Evolutionary conservation across 208 protist species (phyloP).

Genomic region (Crithidia expoeki): DNA sequence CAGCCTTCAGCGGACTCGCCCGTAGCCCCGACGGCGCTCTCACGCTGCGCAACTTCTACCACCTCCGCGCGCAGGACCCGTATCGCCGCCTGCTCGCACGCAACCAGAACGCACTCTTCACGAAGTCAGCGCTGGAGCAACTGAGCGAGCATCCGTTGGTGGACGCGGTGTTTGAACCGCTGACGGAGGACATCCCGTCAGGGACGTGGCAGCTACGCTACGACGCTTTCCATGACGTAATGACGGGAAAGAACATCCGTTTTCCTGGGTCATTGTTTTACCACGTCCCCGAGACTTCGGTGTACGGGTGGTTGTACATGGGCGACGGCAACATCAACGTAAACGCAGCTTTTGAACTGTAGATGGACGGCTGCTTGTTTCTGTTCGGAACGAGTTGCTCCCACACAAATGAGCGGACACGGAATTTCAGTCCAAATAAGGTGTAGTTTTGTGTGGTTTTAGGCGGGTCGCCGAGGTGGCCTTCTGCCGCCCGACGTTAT

Average conservation of each 20-base stretch:
- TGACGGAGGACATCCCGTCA: slow-evolving; percentile 76
- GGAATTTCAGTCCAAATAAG: too few species aligned
- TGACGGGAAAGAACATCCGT: slow-evolving; percentile 65
- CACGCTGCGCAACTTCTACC: slow-evolving; percentile 81
- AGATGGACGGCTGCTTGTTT: background rate
- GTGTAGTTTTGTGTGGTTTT: too few species aligned
- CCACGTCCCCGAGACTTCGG: slow-evolving; percentile 78
- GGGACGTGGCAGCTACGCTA: slow-evolving; percentile 79
- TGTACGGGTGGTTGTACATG: slow-evolving; percentile 86
- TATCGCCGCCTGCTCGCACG: slow-evolving; percentile 66
- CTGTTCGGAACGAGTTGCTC: background rate
- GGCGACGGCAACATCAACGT: slow-evolving; percentile 85
- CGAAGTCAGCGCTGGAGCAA: slow-evolving; percentile 68
- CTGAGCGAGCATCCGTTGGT: slow-evolving; percentile 58
- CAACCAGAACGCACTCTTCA: slow-evolving; percentile 37
- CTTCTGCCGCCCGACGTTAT: too few species aligned
- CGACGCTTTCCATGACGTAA: slow-evolving; percentile 66
- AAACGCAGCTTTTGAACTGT: slow-evolving; percentile 82
- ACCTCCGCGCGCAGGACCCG: slow-evolving; percentile 72
- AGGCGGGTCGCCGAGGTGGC: too few species aligned
- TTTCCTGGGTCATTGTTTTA: slow-evolving; percentile 83
- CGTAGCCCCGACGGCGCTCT: slow-evolving; percentile 53
- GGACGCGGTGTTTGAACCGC: slow-evolving; percentile 72
- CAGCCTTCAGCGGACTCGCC: slow-evolving; percentile 59
- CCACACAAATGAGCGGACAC: background rate